Evolutionary conservation across 2,329 filamentous ascomycete genomes (phyloP).

Genomic region (Pseudovirgaria hyperparasitica): DNA sequence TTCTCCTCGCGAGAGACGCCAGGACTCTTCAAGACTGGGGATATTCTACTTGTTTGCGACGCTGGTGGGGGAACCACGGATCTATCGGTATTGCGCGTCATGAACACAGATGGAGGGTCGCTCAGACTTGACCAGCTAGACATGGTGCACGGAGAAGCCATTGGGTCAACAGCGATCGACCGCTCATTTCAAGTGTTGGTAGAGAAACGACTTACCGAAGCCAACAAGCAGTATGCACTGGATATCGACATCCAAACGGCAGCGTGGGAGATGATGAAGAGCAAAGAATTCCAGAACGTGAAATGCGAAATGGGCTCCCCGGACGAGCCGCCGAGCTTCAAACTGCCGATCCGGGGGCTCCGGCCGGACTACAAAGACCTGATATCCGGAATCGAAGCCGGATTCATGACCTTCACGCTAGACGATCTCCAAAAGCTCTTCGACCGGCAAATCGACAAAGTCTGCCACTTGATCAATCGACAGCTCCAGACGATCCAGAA

Average conservation of each 20-base stretch:
- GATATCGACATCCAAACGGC: slow-evolving; percentile 19
- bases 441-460: slow-evolving; percentile 8
- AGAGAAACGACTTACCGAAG: slow-evolving; percentile 14
- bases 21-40: slow-evolving; percentile 24
- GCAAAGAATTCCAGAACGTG: slow-evolving; percentile 24
- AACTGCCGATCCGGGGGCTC: slow-evolving; percentile 22
- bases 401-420: slow-evolving; percentile 20
- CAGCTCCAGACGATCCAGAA: slow-evolving; percentile 18
- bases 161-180: slow-evolving; percentile 29
- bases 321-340: slow-evolving; percentile 23
- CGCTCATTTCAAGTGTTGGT: slow-evolving; percentile 26
- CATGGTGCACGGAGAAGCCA: slow-evolving; percentile 23
- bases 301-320: slow-evolving; percentile 28
- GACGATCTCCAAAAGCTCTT: slow-evolving; percentile 7
- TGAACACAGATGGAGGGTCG: slow-evolving; percentile 12
- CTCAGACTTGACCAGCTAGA: slow-evolving; percentile 22
- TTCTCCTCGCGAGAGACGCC: slow-evolving; percentile 28
- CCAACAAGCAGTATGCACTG: slow-evolving; percentile 13
- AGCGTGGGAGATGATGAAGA: slow-evolving; percentile 30
- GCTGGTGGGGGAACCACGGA: slow-evolving; percentile 38
- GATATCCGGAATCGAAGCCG: slow-evolving; percentile 17
- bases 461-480: slow-evolving; percentile 21
- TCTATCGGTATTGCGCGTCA: slow-evolving; percentile 24
- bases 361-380: slow-evolving; percentile 19
- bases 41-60: slow-evolving; percentile 38